A percentile compares a stretch with the other conserved stretches of the same genome.
Conservation (phyloP, 2,329 filamentous ascomycete species). For the Penicillium sp. region DNA sequence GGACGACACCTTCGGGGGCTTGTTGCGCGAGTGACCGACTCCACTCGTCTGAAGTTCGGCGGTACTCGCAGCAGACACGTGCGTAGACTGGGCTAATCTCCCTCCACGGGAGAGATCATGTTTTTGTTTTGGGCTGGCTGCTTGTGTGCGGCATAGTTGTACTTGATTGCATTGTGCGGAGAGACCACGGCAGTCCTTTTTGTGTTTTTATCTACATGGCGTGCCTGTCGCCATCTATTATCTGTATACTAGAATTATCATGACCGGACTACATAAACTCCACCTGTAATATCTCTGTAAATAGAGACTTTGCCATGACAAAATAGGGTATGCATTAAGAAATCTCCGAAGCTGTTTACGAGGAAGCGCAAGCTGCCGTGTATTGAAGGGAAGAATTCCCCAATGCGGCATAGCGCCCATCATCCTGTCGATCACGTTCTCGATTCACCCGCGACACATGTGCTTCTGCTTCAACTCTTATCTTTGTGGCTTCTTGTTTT, state of each 20-base stretch:
- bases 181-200: not conserved
- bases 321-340: too few relatives aligned
- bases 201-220: slow-evolving; percentile 6
- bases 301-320: not conserved
- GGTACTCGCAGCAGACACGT: slow-evolving; percentile 82
- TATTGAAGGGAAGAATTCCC: slow-evolving; percentile 14
- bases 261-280: not conserved
- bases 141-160: slow-evolving; percentile 1
- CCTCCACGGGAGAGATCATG: not conserved
- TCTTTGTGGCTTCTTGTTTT: slow-evolving; percentile 8
- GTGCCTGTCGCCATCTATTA: slow-evolving; percentile 15
- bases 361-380: not conserved
- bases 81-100: slow-evolving; percentile 68
- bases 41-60: slow-evolving; percentile 91
- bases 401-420: slow-evolving; percentile 31
- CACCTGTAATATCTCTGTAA: not conserved
- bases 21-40: slow-evolving; percentile 78
- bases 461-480: slow-evolving; percentile 8
- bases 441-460: slow-evolving; percentile 17
- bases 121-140: not conserved
- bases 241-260: slow-evolving; percentile 23
- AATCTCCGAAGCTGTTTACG: not conserved
- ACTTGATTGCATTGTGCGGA: slow-evolving; percentile 1
- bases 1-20: slow-evolving; percentile 71
- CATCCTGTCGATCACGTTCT: slow-evolving; percentile 31